Evolutionary conservation across 1,284 basidiomycete genomes (phyloP).

Genomic region (Rugosomyces carneus): DNA sequence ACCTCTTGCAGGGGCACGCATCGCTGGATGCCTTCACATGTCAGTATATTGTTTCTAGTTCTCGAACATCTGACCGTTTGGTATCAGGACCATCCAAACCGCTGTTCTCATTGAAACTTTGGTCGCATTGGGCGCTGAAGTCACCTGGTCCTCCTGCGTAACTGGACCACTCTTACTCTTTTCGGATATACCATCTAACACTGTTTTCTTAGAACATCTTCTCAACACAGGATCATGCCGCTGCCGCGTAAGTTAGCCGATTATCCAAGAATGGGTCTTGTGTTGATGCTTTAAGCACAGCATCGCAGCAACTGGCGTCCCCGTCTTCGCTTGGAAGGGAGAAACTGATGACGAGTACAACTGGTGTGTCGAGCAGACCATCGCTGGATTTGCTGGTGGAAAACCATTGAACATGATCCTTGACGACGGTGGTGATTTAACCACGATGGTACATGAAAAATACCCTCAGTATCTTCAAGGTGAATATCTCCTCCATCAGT

Average conservation of each 20-base stretch:
- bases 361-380: slow-evolving; percentile 98
- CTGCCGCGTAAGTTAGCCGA: slow-evolving; percentile 72
- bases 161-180: slow-evolving; percentile 22
- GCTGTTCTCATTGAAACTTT: slow-evolving; percentile 97
- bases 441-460: slow-evolving; percentile 93
- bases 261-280: not conserved
- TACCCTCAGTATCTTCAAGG: slow-evolving; percentile 84
- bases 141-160: slow-evolving; percentile 98
- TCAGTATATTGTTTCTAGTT: slow-evolving; percentile 27
- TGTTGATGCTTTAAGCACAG: slow-evolving; percentile 28
- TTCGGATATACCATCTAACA: slow-evolving; percentile 4
- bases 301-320: slow-evolving; percentile 96
- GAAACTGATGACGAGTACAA: slow-evolving; percentile 99
- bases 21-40: slow-evolving; percentile 98
- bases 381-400: slow-evolving; percentile 75
- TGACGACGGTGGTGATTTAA: slow-evolving; percentile 98
- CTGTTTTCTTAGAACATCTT: slow-evolving; percentile 81
- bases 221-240: slow-evolving; percentile 99
- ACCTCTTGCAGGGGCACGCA: slow-evolving; percentile 93
- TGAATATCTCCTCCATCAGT: slow-evolving; percentile 23
- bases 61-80: slow-evolving; percentile 1
- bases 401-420: slow-evolving; percentile 98
- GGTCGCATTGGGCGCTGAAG: slow-evolving; percentile 91
- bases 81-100: slow-evolving; percentile 87
- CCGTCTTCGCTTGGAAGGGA: slow-evolving; percentile 99